Percentiles rank a stretch among this genome's conserved stretches.
phyloP scores from a whole-genome alignment of 176 grass and related monocot species.

The Lolium multiflorum region DNA sequence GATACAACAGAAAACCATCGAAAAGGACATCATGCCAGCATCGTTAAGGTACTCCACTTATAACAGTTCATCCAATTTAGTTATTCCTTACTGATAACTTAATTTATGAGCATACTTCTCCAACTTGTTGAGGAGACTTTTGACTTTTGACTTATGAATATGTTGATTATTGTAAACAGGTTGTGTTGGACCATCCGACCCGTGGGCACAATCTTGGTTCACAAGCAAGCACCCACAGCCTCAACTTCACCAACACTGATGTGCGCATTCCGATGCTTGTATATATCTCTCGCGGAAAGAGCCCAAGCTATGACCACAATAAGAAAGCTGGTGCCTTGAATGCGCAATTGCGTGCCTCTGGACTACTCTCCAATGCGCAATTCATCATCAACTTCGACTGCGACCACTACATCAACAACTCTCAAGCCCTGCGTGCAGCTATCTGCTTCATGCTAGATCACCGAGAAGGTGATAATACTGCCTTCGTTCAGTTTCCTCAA shows the following conservation, averaged over 20 bases:
- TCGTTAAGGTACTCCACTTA: slow-evolving; percentile 30
- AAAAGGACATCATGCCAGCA: slow-evolving; percentile 28
- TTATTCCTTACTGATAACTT: neutral
- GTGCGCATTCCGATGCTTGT: neutral
- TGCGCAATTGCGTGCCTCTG: slow-evolving; percentile 27
- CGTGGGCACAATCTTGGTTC: neutral
- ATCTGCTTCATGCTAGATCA: slow-evolving; percentile 43
- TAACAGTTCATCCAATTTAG: neutral
- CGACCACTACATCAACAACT: slow-evolving; percentile 56
- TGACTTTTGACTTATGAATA: neutral
- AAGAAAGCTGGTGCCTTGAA: slow-evolving; percentile 53
- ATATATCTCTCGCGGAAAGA: slow-evolving; percentile 31
- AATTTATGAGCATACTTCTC: neutral
- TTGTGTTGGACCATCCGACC: slow-evolving; percentile 29
- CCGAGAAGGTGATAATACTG: slow-evolving; percentile 54
- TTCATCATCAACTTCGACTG: slow-evolving; percentile 56
- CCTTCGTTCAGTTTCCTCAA: slow-evolving; percentile 86
- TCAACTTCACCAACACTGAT: neutral
- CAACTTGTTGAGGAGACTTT: neutral
- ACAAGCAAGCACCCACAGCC: neutral
- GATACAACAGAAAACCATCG: slow-evolving; percentile 15
- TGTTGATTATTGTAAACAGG: neutral
- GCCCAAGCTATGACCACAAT: slow-evolving; percentile 30
- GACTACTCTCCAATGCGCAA: slow-evolving; percentile 34
- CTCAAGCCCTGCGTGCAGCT: slow-evolving; percentile 31